phyloP scores from a whole-genome alignment of 2,329 filamentous ascomycete species.

The Colletotrichum truncatum region DNA sequence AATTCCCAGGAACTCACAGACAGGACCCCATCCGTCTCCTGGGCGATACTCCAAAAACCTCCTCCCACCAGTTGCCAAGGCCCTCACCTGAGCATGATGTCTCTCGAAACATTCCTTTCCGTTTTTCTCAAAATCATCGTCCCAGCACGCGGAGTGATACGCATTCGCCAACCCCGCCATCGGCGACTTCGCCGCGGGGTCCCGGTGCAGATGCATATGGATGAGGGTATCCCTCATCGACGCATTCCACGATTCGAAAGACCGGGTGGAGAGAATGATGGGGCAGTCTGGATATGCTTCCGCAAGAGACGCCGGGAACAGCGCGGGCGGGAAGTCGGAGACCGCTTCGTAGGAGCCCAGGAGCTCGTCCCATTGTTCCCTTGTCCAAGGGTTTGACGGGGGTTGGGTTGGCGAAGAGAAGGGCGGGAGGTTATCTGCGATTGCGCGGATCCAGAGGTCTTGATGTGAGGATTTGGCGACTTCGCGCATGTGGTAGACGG shows the following conservation, averaged over 20 bases:
- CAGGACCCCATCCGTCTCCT: conserved; percentile 38
- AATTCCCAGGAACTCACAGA: conserved; percentile 38
- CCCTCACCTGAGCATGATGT: conserved; percentile 37
- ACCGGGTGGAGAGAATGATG: conserved; percentile 66
- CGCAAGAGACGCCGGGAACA: conserved; percentile 66
- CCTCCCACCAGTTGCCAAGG: conserved; percentile 20
- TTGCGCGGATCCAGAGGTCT: conserved; percentile 43
- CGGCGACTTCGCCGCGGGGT: conserved; percentile 26
- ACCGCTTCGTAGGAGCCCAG: conserved; percentile 37
- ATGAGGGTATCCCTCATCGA: conserved; percentile 45
- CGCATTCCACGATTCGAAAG: conserved; percentile 66
- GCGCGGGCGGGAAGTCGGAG: conserved; percentile 41
- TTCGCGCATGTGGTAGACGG: conserved; percentile 46
- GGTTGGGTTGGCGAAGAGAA: conserved; percentile 1
- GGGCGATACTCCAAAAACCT: conserved; percentile 38
- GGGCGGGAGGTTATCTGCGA: conserved; percentile 41
- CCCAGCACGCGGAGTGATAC: conserved; percentile 40
- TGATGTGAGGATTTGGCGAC: conserved; percentile 42
- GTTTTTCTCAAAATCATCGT: conserved; percentile 36
- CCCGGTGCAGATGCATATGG: conserved; percentile 33
- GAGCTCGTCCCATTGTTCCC: conserved; percentile 44
- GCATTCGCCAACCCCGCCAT: conserved; percentile 36
- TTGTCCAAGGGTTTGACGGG: conserved; percentile 33
- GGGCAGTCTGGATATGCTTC: conserved; percentile 71
- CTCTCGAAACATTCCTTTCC: conserved; percentile 34